A percentile compares a stretch with the other conserved stretches of the same genome.
Conservation (phyloP, 1,284 basidiomycete genomes). For the Trichosporon coremiiforme region DNA sequence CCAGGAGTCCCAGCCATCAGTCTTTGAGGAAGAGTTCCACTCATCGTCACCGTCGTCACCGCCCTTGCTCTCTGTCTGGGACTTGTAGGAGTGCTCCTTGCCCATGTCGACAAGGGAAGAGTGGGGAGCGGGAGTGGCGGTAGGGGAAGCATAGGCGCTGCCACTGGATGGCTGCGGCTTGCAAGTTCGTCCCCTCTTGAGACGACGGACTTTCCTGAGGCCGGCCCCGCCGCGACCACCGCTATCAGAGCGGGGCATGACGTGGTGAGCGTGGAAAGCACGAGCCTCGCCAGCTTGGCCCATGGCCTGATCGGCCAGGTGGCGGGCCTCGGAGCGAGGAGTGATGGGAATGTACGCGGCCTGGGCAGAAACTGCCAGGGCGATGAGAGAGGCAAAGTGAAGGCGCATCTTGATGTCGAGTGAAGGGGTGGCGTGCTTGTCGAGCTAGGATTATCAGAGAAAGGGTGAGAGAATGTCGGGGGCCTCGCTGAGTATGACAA, state of each 20-base stretch:
- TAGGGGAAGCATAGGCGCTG: slow-evolving; percentile 9
- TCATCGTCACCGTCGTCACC: not conserved
- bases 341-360: slow-evolving; percentile 3
- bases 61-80: not conserved
- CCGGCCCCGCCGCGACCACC: slow-evolving; percentile 11
- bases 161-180: not conserved
- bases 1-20: slow-evolving; percentile 10
- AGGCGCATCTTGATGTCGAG: slow-evolving; percentile 3
- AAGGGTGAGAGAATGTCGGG: not conserved
- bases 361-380: slow-evolving; percentile 18
- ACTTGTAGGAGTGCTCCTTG: slow-evolving; percentile 12
- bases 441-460: slow-evolving; percentile 7
- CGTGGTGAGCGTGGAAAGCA: slow-evolving; percentile 3
- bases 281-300: slow-evolving; percentile 19
- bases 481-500: not conserved
- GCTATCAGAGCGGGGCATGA: slow-evolving; percentile 3
- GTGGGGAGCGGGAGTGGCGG: not conserved
- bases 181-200: slow-evolving; percentile 11
- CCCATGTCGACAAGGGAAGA: not conserved
- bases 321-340: not conserved
- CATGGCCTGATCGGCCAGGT: too few relatives aligned
- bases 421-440: not conserved
- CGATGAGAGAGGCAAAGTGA: slow-evolving; percentile 5
- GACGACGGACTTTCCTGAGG: slow-evolving; percentile 22
- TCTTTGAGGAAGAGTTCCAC: not conserved